Evolutionary conservation across 2,329 filamentous ascomycete genomes (phyloP), one percentile per base, ranked within the genome.

Genomic region (Cercospora nicotianae): DNA sequence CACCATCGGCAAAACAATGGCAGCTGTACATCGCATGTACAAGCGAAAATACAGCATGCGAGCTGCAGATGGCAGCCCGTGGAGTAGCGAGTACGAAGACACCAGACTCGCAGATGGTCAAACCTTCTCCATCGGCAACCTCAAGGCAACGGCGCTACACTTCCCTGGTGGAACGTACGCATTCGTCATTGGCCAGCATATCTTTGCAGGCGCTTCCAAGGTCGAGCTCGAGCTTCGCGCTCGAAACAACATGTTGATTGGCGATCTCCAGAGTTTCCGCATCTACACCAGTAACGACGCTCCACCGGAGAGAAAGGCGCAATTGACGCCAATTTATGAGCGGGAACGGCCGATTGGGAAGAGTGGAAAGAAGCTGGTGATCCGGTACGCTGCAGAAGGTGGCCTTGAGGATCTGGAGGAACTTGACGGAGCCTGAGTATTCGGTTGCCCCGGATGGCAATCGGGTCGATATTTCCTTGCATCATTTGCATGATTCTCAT

Each of bases 1-100:
- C 48, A 64, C 53, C 9, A 66, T 70, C 26, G 69, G 68, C 8
- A 65, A 65, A 18, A 70, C 64, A 28, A 70, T 69, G 65, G 67
- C 65, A 10, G 71, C 71, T 12, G 63, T 73, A n/a, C 68, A 72
- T 23, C 60, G 72, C 18, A 64, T 73, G 13, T 69, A 72, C 63
- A 66, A 68, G 58, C 57, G 70, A 18, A 73, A 72, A 39, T 72
- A 71, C 64, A 67, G 58, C 62, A 72, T 73, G 70, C 53, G 36
- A 10, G 13, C 51, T 12, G 70, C 69, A 31, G 68, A 70, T 31
- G 67, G 60, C 18, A 64, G 63, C 8, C 31, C 66, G 12, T 72
- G 69, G 70, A 53, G 42, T 4, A 65, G 69, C 7, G 69, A 67
- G 26, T 69, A 67, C 36, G 67, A 69, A 20, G 65, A 67, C 20